Percentiles rank a stretch among this genome's conserved stretches.
These are phyloP conservation scores for Fusarium sp. DNA, from an alignment of 2,329 filamentous ascomycete species.

Conservation along the genomic window DNA sequence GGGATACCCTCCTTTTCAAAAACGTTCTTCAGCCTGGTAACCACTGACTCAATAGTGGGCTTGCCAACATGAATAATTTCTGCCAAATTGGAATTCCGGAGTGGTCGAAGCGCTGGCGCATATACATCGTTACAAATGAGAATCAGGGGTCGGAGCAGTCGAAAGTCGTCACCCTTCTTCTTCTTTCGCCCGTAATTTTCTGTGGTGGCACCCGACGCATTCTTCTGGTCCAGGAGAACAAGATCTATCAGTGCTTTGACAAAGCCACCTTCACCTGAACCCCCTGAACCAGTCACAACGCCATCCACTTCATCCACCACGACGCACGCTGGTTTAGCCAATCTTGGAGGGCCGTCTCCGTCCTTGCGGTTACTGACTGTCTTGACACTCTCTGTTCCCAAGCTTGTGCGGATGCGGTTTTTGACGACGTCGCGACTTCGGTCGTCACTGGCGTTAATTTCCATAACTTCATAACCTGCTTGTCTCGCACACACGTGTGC, in stretches of 20 bases:
- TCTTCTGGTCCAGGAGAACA: constrained; percentile 86
- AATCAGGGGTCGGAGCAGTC: constrained; percentile 87
- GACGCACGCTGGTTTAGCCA: constrained; percentile 89
- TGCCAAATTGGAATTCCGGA: constrained; percentile 86
- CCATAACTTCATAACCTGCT: constrained; percentile 94
- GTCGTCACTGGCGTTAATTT: constrained; percentile 98
- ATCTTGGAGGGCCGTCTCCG: constrained; percentile 69
- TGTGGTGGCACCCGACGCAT: constrained; percentile 55
- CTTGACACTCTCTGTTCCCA: constrained; percentile 95
- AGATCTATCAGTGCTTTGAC: constrained; percentile 95
- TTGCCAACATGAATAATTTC: constrained; percentile 94
- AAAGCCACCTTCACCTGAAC: constrained; percentile 89
- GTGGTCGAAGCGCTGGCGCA: constrained; percentile 84
- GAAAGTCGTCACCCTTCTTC: constrained; percentile 88
- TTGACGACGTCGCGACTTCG: constrained; percentile 90
- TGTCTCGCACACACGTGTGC: constrained; percentile 96
- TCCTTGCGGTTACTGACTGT: constrained; percentile 72
- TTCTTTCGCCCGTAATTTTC: constrained; percentile 57
- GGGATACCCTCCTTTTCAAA: constrained; percentile 91
- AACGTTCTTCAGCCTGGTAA: constrained; percentile 81
- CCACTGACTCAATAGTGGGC: constrained; percentile 86
- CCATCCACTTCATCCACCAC: constrained; percentile 98
- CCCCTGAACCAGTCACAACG: constrained; percentile 82
- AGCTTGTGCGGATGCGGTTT: constrained; percentile 87
- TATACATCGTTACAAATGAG: constrained; percentile 98